phyloP scores from a whole-genome alignment of 768 basidiomycete genomes.

The Phallus indusiatus region DNA sequence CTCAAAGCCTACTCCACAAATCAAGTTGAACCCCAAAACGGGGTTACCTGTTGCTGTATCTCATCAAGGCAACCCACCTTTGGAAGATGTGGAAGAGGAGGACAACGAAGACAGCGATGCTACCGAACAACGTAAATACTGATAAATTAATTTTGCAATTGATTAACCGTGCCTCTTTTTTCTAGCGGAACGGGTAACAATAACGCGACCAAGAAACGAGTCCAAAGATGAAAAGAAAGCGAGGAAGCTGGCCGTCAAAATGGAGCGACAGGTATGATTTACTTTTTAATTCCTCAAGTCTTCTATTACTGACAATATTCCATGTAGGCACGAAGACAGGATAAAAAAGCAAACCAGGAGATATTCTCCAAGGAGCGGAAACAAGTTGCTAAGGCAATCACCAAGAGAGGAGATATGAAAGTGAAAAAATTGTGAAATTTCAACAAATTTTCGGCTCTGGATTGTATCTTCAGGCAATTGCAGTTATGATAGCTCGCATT shows the following conservation, averaged over 20 bases:
- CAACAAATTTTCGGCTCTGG: too few species aligned
- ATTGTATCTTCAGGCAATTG: too few species aligned
- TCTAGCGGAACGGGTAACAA: constrained; percentile 34
- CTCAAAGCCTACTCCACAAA: constrained; percentile 44
- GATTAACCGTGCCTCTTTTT: constrained; percentile 15
- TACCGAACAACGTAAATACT: constrained; percentile 8
- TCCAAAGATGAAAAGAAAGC: constrained; percentile 63
- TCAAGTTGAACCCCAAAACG: constrained; percentile 64
- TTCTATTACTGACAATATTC: neutral
- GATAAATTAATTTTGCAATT: neutral
- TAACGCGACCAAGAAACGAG: constrained; percentile 68
- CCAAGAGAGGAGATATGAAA: constrained; percentile 36
- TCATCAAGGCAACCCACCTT: constrained; percentile 15
- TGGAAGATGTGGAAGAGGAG: constrained; percentile 23
- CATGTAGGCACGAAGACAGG: constrained; percentile 35
- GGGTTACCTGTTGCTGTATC: constrained; percentile 56
- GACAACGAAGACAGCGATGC: constrained; percentile 18
- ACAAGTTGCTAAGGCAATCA: constrained; percentile 42
- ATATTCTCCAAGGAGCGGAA: constrained; percentile 55
- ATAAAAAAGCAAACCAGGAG: constrained; percentile 61
- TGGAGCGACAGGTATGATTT: constrained; percentile 39
- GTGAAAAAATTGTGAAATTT: constrained; percentile 34
- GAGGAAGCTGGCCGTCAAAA: constrained; percentile 62
- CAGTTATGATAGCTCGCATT: too few species aligned
- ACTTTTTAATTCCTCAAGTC: constrained; percentile 6